Evolutionary conservation across 495 filamentous ascomycete genomes (phyloP), one percentile per base, ranked within the genome.

Genomic region (Annulohypoxylon nitens): DNA sequence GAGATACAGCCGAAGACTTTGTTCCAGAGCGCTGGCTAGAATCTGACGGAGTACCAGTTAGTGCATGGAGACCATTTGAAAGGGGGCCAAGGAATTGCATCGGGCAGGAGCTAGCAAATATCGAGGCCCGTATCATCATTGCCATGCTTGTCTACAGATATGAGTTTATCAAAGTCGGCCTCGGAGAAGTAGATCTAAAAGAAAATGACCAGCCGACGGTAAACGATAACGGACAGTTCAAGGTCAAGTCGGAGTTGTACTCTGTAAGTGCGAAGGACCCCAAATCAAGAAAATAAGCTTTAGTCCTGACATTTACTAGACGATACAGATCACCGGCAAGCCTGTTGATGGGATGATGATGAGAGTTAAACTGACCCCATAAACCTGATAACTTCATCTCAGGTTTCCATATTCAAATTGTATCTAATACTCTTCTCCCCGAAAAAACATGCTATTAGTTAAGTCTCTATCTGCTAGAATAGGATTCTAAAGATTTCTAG

Each of bases 321-420:
- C 39, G 12, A 43, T 43, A 43, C 39, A 43, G 39, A 43, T 43
- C 39, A 43, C 39, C 14, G 12, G 39, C 2, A 43, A 43, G n/a
- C 39, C 39, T 43, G 39, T 43, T n/a, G 39, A 43, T 43, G 39
- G 39, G 39, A 43, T 43, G 39, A 43, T 43, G 39, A 43, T 43
- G 39, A n/a, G n/a, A n/a, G 39, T 43, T 14, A n/a, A 43, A 43
- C 11, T 43, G 14, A 12, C 39, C 12, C 8, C 36, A 9, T 0
- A 39, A 39, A 39, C 36, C 11, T 36, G 34, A 1, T 36, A 36
- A 3, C 34, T 36, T 23, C 20, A 23, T 23, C 0, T 23, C 20
- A 1, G 20, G 20, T 23, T 23, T 23, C 20, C 20, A 23, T 23
- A 23, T 23, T 23, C 20, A 23, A 23, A 23, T 23, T 23, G 20